These are phyloP conservation scores for Prorocentrum cordatum DNA, from an alignment of 169 alveolate genomes.

Conservation along the genomic window DNA sequence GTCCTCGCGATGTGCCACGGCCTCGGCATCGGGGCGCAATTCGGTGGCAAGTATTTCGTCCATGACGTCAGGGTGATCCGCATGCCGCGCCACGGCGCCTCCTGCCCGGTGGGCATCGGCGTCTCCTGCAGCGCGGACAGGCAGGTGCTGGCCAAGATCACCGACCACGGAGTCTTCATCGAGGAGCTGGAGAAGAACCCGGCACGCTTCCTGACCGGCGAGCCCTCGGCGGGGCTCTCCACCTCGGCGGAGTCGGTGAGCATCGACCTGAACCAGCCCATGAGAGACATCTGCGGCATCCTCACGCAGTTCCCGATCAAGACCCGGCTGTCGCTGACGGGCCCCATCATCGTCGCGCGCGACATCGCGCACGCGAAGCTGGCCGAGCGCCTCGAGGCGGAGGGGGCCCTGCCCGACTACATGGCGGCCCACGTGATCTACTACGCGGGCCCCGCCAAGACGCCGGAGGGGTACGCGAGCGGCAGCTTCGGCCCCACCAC, in stretches of 20 bases:
- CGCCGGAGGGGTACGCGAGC: slow-evolving; percentile 81
- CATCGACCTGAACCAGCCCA: slow-evolving; percentile 78
- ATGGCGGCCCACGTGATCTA: slow-evolving; percentile 81
- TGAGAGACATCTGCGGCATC: slow-evolving; percentile 71
- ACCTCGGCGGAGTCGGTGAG: slow-evolving; percentile 71
- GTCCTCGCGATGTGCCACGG: no score
- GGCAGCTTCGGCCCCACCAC: slow-evolving; percentile 89
- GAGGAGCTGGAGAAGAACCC: slow-evolving; percentile 84
- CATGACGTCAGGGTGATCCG: slow-evolving; percentile 86
- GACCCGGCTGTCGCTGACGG: slow-evolving; percentile 76
- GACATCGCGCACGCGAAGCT: slow-evolving; percentile 85
- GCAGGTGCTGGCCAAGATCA: slow-evolving; percentile 73
- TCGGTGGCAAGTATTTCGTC: slow-evolving; percentile 86
- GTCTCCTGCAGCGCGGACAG: slow-evolving; percentile 88
- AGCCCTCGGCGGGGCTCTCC: no score
- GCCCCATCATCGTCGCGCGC: slow-evolving; percentile 82
- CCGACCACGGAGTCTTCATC: slow-evolving; percentile 74
- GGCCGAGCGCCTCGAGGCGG: slow-evolving; percentile 72
- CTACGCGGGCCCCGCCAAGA: slow-evolving; percentile 80
- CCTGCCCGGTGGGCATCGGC: slow-evolving; percentile 85
- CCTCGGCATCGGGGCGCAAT: slow-evolving; percentile 87
- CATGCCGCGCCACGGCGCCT: slow-evolving; percentile 86
- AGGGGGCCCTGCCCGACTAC: slow-evolving; percentile 71
- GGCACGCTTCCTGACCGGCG: no score
- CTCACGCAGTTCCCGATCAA: slow-evolving; percentile 75